phyloP scores from a whole-genome alignment of 257 asterid species.

The Penstemon eatonii region DNA sequence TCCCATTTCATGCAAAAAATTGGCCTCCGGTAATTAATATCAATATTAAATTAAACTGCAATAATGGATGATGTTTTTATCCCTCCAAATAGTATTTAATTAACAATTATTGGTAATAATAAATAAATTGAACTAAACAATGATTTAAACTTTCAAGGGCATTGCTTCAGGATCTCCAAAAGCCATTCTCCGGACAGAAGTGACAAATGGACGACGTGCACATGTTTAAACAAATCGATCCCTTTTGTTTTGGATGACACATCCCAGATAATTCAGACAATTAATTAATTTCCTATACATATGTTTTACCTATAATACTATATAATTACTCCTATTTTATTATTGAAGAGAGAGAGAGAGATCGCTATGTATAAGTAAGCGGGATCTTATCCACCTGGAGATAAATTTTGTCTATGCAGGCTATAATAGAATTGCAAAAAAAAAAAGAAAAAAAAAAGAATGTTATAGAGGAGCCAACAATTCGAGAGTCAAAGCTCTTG shows the following conservation, averaged over 20 bases:
- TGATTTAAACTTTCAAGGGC: neutral
- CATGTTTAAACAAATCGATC: neutral
- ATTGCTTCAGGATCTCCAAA: constrained; percentile 45
- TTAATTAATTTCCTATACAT: constrained; percentile 11
- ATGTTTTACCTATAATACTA: neutral
- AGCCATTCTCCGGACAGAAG: constrained; percentile 32
- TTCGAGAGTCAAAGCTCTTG: too few relatives aligned
- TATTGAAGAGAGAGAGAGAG: too few relatives aligned
- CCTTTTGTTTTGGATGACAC: constrained; percentile 21
- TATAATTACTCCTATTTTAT: too few relatives aligned
- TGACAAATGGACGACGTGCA: constrained; percentile 29
- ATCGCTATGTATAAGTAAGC: too few relatives aligned
- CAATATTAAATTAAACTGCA: constrained; percentile 2
- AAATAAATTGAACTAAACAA: constrained; percentile 26
- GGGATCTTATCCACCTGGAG: too few relatives aligned
- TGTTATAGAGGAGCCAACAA: too few relatives aligned
- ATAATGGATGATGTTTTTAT: neutral
- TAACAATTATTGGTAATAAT: constrained; percentile 29
- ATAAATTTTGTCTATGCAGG: too few relatives aligned
- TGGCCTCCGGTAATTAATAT: constrained; percentile 29
- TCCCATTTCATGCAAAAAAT: constrained; percentile 34
- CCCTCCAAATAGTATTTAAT: constrained; percentile 22
- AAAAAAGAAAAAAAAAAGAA: too few relatives aligned
- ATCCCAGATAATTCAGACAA: constrained; percentile 6
- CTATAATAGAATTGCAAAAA: too few relatives aligned